Base-by-base conservation (phyloP, 371 early-diverging fungal genomes). In the Capillidium rhysosporum region DNA sequence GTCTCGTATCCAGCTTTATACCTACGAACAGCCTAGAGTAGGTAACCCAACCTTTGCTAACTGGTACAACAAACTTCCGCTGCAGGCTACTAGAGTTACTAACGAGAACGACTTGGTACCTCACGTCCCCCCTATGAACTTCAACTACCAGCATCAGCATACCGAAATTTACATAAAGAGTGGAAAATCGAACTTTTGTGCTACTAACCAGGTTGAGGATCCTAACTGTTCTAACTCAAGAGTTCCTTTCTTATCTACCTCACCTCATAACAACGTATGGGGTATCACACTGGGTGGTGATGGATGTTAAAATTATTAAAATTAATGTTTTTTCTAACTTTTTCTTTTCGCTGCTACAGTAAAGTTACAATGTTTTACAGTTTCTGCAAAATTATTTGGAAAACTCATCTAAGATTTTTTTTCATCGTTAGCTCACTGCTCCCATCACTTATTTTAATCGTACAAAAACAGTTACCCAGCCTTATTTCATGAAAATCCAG, bases 41-140 rank as follows among this genome's bases (percentile, higher is more conserved):
- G 76, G 76, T 21, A 66, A 73, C 49, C 41, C 62, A 14, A 57
- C 44, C 10, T 76, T 71, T 59, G 73, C 68, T 9, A 47, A 56
- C 26, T 58, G 63, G 44, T 55, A 69, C 28, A 60, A 71, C 26
- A 38, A 29, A 0, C 53, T 68, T 29, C 58, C 60, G 7, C 52
- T 73, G 39, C 60, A 57, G 1, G 49, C 61, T 9, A 59, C 55
- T 40, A 64, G 75, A 26, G 53, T 68, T 55, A 71, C 73, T 4
- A 69, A 73, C 49, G 57, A 66, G 28, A 59, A 59, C 34, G 76
- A 76, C 56, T 46, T 71, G 45, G 71, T 74, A 14, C 69, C 72
- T 45, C 74, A 73, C 54, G 48, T 74, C 18, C 72, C 75, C 12
- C 72, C 73, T 52, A 57, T 60, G 49, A 31, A 59, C 49, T 64